These are phyloP conservation scores for Phytopythium chamaehyphon DNA, from an alignment of 352 stramenopile genomes.

Conservation along the genomic window DNA sequence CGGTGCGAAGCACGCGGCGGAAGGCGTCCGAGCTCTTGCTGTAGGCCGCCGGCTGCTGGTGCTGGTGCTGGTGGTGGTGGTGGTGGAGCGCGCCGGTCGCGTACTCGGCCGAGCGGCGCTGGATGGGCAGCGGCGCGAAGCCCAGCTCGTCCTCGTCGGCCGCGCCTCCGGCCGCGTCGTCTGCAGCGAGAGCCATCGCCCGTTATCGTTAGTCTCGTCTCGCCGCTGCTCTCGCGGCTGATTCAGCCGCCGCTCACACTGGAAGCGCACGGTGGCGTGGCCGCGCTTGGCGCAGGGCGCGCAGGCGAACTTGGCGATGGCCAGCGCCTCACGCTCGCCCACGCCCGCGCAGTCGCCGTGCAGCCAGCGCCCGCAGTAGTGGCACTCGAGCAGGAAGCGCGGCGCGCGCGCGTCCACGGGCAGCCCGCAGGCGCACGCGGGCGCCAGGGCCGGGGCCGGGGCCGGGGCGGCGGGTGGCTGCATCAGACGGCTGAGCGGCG, in stretches of 20 bases:
- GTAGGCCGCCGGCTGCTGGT: slow-evolving; percentile 19
- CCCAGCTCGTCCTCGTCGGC: slow-evolving; percentile 17
- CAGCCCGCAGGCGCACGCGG: slow-evolving; percentile 24
- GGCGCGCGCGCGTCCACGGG: slow-evolving; percentile 19
- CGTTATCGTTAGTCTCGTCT: no score
- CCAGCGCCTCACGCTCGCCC: slow-evolving; percentile 54
- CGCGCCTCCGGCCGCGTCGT: slow-evolving; percentile 2
- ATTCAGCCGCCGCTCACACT: slow-evolving; percentile 20
- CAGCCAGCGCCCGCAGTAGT: slow-evolving; percentile 63
- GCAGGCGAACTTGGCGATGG: slow-evolving; percentile 54
- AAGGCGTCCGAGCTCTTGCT: slow-evolving; percentile 48
- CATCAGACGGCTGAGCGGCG: no score
- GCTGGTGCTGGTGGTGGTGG: slow-evolving; percentile 4
- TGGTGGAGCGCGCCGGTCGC: slow-evolving; percentile 8
- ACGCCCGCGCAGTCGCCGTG: slow-evolving; percentile 52
- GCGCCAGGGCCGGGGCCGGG: not conserved
- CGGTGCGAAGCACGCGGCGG: slow-evolving; percentile 37
- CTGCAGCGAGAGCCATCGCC: no score
- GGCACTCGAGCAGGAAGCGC: slow-evolving; percentile 60
- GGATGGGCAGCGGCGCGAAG: slow-evolving; percentile 43
- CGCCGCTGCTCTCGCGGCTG: no score
- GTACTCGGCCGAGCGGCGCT: slow-evolving; percentile 24
- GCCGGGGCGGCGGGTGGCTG: no score
- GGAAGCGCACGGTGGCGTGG: slow-evolving; percentile 31
- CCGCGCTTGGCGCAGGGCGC: slow-evolving; percentile 34